A percentile compares a stretch with the other conserved stretches of the same genome.
These are phyloP conservation scores for Inga leiocalycina DNA, from an alignment of 306 rosid genomes.

Conservation along the genomic window DNA sequence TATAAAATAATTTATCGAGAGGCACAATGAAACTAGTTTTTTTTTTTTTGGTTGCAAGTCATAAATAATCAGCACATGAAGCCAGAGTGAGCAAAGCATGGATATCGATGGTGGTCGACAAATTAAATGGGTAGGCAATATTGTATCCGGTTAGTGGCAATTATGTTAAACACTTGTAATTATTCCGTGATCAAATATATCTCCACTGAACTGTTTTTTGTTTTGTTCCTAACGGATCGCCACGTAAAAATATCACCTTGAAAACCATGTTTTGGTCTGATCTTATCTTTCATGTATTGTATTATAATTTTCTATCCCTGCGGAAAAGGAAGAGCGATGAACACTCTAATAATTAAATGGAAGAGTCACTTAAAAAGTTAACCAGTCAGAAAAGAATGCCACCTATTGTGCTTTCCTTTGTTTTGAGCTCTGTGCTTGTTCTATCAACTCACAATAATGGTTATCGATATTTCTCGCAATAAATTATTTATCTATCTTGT, in stretches of 20 bases:
- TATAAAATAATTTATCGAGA: no score
- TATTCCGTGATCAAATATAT: background rate
- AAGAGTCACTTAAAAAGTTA: background rate
- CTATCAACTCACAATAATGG: background rate
- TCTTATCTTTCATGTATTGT: background rate
- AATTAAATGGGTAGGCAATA: background rate
- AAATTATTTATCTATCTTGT: background rate
- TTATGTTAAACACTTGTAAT: background rate
- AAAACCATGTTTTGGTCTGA: background rate
- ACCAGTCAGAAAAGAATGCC: background rate
- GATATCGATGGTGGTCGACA: background rate
- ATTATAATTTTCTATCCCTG: background rate
- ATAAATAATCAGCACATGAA: background rate
- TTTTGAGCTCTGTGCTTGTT: background rate
- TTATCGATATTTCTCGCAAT: background rate
- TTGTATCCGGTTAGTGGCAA: background rate
- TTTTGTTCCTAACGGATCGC: constrained; percentile 18
- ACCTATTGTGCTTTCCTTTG: background rate
- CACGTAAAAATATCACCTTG: constrained; percentile 34
- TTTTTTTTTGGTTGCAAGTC: background rate
- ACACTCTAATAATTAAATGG: background rate
- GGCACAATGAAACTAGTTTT: background rate
- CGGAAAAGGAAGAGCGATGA: background rate
- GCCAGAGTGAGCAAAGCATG: background rate
- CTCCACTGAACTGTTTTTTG: constrained; percentile 1